Base-by-base conservation (phyloP, 2,329 filamentous ascomycete genomes). In the Claviceps quebecensis region DNA sequence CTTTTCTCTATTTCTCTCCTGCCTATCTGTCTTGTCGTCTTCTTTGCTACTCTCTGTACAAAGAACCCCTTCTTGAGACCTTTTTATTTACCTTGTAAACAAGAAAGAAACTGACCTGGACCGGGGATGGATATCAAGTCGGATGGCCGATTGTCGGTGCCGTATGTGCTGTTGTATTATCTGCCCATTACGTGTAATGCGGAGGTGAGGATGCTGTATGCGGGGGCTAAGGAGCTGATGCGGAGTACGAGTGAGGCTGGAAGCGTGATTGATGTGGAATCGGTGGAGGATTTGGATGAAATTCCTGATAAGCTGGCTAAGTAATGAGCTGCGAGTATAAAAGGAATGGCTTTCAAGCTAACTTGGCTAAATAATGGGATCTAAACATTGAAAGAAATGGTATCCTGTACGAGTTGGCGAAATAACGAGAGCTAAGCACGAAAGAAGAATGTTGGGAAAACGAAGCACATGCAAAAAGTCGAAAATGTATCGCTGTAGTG, bases 101-200 rank as follows among this genome's bases (percentile, higher is more conserved):
- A 17, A 46, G 14, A n/a, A 36, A 37, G 8, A 19, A 36, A 45
- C 45, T 46, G 36, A 46, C 29, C 29, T 29, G 45, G 23, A n/a
- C 4, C 11, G 29, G 29, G 29, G 9, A 34, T 34, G 29, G 3
- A 34, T 11, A 9, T 11, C 9, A 34, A 34, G 87, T 73, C 82
- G 45, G 89, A 86, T 49, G 93, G 93, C 52, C 83, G 93, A 29
- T 68, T 89, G 44, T 86, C 87, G 5, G 89, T 95, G 3, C 93
- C 93, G 9, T 98, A 98, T 66, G 88, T 96, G 46, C 80, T 97
- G 65, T 72, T 98, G 22, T 96, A 95, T 73, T 97, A 95, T 71
- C 81, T 97, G 22, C 93, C 93, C 7, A 85, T 84, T 49, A 96
- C 91, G 47, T 93, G 87, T 71, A 96, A 95, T 66, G 80, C 77